Base-by-base conservation (phyloP, 257 asterid species). In the Datura wrightii region DNA sequence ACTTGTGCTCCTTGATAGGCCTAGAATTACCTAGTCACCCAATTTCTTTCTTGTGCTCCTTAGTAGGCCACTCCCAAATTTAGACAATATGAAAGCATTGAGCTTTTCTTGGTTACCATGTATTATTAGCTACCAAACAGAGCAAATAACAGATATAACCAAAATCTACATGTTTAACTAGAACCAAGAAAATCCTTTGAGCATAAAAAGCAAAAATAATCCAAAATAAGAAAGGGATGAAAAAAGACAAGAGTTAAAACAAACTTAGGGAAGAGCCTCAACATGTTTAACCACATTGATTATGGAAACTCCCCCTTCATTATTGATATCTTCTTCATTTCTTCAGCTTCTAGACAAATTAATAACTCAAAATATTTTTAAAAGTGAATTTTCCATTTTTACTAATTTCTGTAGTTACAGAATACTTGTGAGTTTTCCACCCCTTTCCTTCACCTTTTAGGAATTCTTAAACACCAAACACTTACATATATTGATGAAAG, bases 111-210 rank as follows among this genome's bases (percentile, higher is more conserved):
- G 78, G 52, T 69, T 39, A 39, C 52, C 24, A 69, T 39, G 52
- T 7, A 8, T 39, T 15, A 15, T 69, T 39, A 69, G 52, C 52
- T 15, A 69, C 78, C 78, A 8, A 69, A 39, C 1, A 69, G 14
- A 69, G 34, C 46, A 69, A 10, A 39, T 7, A 69, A 39, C 78
- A 69, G 52, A 69, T 37, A 69, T 39, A 69, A 69, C 50, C 78
- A 69, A 69, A 69, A 44, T 67, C 31, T 39, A 34, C 72, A 65
- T 65, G n/a, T 65, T 65, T 34, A 65, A 65, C 72, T 2, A 65
- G n/a, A 65, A 65, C 72, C 10, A 65, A 13, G 72, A 34, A 65
- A 34, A 13, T 34, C 44, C 14, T 65, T 13, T 34, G 72, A 65
- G 5, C 71, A 65, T 65, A 34, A 34, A 65, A 65, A 0, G 44